Percentiles rank a stretch among this genome's conserved stretches.
Evolutionary conservation across 148 eudicot species (phyloP).

Genomic region (Chenopodium berlandieri): DNA sequence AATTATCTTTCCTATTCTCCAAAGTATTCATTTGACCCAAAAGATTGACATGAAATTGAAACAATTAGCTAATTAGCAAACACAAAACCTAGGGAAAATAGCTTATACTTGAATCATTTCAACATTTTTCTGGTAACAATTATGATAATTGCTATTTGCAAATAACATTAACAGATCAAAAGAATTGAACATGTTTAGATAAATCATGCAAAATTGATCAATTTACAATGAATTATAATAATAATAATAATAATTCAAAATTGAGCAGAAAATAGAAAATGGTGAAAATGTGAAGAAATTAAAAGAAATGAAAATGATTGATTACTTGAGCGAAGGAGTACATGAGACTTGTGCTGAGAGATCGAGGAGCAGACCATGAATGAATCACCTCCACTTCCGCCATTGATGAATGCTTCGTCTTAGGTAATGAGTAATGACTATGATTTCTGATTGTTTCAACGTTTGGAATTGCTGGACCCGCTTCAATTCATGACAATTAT

Average conservation of each 20-base stretch:
- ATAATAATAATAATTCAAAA: too few species aligned
- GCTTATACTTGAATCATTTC: not conserved
- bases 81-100: not conserved
- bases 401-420: slow-evolving; percentile 18
- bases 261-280: not conserved
- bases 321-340: slow-evolving; percentile 95
- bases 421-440: too few species aligned
- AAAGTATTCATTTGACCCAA: too few species aligned
- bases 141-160: not conserved
- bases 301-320: slow-evolving; percentile 36
- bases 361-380: slow-evolving; percentile 95
- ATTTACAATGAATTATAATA: not conserved
- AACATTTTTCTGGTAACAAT: too few species aligned
- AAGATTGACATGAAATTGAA: not conserved
- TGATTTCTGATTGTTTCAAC: too few species aligned
- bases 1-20: not conserved
- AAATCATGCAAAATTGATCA: not conserved
- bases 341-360: slow-evolving; percentile 89
- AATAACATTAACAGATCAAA: not conserved
- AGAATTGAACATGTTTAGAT: not conserved
- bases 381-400: slow-evolving; percentile 68
- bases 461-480: too few species aligned
- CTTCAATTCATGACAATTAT: too few species aligned
- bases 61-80: too few species aligned
- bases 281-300: slow-evolving; percentile 36